Conservation (phyloP, 176 grass and related monocot species). For the Oryza rufipogon region DNA sequence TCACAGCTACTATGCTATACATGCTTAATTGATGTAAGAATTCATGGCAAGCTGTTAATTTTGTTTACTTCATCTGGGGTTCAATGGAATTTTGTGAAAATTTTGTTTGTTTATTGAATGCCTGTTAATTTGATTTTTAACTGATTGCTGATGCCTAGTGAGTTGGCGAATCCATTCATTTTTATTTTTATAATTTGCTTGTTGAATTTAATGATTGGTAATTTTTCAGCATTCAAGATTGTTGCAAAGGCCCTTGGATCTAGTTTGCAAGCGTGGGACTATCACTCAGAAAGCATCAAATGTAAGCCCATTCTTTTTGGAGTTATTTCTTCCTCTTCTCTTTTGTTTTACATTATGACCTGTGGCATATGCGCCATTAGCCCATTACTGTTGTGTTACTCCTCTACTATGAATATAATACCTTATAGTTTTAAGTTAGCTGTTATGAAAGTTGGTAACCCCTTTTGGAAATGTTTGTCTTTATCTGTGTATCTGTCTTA, state of each 20-base stretch:
- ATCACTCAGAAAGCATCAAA: slow-evolving; percentile 88
- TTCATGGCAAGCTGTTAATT: background rate
- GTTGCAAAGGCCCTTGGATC: slow-evolving; percentile 78
- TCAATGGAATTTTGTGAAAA: slow-evolving; percentile 8
- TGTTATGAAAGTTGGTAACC: background rate
- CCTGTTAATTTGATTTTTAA: background rate
- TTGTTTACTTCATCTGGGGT: slow-evolving; percentile 17
- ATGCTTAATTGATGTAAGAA: slow-evolving; percentile 19
- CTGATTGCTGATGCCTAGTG: background rate
- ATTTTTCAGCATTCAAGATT: slow-evolving; percentile 85
- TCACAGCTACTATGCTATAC: slow-evolving; percentile 15
- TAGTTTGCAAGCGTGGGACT: slow-evolving; percentile 82
- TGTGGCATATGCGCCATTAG: background rate
- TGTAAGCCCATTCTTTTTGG: slow-evolving; percentile 49
- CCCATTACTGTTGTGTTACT: slow-evolving; percentile 12
- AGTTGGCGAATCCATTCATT: slow-evolving; percentile 9
- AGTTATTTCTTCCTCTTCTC: background rate
- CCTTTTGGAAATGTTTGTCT: background rate
- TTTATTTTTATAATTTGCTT: slow-evolving; percentile 15
- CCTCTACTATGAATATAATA: slow-evolving; percentile 1
- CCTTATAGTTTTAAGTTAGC: slow-evolving; percentile 1
- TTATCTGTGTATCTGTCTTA: slow-evolving; percentile 1
- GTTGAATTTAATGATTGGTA: slow-evolving; percentile 28
- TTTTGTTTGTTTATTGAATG: background rate
- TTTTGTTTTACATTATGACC: slow-evolving; percentile 4